These are phyloP conservation scores for Leccinum subgranulosum DNA, from an alignment of 768 basidiomycete genomes.

Conservation along the genomic window DNA sequence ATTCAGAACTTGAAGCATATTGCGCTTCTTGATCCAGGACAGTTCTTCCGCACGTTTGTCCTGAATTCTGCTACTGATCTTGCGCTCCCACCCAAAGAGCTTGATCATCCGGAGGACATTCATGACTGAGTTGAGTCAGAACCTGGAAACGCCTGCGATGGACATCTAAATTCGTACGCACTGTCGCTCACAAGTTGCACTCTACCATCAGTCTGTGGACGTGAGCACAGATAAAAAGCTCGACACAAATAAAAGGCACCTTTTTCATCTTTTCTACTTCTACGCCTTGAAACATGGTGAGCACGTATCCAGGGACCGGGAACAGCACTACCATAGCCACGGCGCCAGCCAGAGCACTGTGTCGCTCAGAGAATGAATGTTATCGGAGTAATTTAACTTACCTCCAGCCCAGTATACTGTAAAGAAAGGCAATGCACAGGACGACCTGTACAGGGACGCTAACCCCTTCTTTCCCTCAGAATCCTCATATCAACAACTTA, in stretches of 20 bases:
- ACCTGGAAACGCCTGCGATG: neutral
- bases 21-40: slow-evolving; percentile 45
- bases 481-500: slow-evolving; percentile 21
- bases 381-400: neutral
- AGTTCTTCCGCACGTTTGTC: slow-evolving; percentile 62
- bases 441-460: slow-evolving; percentile 1
- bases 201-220: slow-evolving; percentile 25
- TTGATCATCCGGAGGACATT: slow-evolving; percentile 68
- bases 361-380: slow-evolving; percentile 38
- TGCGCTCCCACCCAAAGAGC: slow-evolving; percentile 64
- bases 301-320: slow-evolving; percentile 56
- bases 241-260: slow-evolving; percentile 3
- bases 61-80: slow-evolving; percentile 49
- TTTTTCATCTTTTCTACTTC: slow-evolving; percentile 52
- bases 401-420: slow-evolving; percentile 10
- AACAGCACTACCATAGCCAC: slow-evolving; percentile 47
- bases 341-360: slow-evolving; percentile 59
- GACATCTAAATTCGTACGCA: slow-evolving; percentile 26
- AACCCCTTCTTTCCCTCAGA: slow-evolving; percentile 25
- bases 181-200: slow-evolving; percentile 61
- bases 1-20: slow-evolving; percentile 48
- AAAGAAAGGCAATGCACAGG: slow-evolving; percentile 5
- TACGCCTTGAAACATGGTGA: slow-evolving; percentile 43
- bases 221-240: slow-evolving; percentile 32
- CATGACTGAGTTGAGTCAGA: slow-evolving; percentile 35